Evolutionary conservation across 1,284 basidiomycete genomes (phyloP).

Genomic region (Serendipita sp.): DNA sequence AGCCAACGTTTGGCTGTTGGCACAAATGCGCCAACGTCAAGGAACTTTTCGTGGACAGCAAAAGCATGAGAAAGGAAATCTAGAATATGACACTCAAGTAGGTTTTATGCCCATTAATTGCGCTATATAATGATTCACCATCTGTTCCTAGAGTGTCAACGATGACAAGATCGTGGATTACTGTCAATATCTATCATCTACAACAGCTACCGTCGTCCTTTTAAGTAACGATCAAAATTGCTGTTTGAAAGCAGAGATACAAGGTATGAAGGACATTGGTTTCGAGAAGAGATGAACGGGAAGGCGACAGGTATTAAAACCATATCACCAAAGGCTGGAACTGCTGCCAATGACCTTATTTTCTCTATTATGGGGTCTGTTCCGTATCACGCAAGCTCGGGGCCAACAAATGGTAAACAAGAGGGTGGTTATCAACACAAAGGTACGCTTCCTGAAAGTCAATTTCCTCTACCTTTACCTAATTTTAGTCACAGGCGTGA

Average conservation of each 20-base stretch:
- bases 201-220: conserved; percentile 25
- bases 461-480: too few species aligned
- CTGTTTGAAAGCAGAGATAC: conserved; percentile 35
- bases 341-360: neutral
- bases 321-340: neutral
- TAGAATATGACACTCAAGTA: neutral
- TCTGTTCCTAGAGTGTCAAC: conserved; percentile 27
- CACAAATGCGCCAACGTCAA: conserved; percentile 33
- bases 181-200: conserved; percentile 38
- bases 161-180: conserved; percentile 61
- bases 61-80: conserved; percentile 39
- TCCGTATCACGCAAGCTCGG: neutral
- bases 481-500: conserved; percentile 26
- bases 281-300: conserved; percentile 13
- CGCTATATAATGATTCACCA: conserved; percentile 8
- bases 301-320: neutral
- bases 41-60: conserved; percentile 53
- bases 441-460: too few species aligned
- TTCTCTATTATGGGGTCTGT: neutral
- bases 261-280: conserved; percentile 28
- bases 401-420: neutral
- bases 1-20: conserved; percentile 55
- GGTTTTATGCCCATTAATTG: neutral
- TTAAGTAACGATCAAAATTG: conserved; percentile 55
- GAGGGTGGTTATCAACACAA: neutral